Conservation (phyloP, 306 rosid genomes). For the Vigna reflexopilosa region DNA sequence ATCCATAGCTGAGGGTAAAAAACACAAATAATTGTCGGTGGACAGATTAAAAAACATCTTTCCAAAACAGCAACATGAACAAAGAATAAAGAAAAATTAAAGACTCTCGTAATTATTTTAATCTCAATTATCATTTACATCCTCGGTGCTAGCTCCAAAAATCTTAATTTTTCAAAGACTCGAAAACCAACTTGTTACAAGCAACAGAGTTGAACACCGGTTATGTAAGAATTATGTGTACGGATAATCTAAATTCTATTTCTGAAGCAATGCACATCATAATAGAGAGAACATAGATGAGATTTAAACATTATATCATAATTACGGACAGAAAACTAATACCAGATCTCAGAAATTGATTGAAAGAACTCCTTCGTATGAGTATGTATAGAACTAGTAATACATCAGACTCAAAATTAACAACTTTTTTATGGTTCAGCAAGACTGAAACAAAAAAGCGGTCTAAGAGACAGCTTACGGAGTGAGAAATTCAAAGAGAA, state of each 20-base stretch:
- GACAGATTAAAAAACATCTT: slow-evolving; percentile 6
- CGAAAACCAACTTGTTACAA: background rate
- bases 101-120: background rate
- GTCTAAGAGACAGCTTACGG: slow-evolving; percentile 41
- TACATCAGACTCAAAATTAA: background rate
- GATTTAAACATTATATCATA: background rate
- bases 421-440: background rate
- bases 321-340: background rate
- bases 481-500: slow-evolving; percentile 31
- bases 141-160: background rate
- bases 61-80: background rate
- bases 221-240: background rate
- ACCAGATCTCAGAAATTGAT: background rate
- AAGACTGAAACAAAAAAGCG: background rate
- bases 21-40: slow-evolving; percentile 37
- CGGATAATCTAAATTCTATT: background rate
- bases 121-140: background rate
- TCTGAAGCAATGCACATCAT: background rate
- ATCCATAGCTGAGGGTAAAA: slow-evolving; percentile 65
- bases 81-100: background rate
- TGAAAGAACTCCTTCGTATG: background rate
- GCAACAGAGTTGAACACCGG: background rate
- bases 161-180: background rate
- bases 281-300: slow-evolving; percentile 14
- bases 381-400: background rate